Evolutionary conservation across 495 filamentous ascomycete species (phyloP).

Genomic region (Aspergillus egyptiacus): DNA sequence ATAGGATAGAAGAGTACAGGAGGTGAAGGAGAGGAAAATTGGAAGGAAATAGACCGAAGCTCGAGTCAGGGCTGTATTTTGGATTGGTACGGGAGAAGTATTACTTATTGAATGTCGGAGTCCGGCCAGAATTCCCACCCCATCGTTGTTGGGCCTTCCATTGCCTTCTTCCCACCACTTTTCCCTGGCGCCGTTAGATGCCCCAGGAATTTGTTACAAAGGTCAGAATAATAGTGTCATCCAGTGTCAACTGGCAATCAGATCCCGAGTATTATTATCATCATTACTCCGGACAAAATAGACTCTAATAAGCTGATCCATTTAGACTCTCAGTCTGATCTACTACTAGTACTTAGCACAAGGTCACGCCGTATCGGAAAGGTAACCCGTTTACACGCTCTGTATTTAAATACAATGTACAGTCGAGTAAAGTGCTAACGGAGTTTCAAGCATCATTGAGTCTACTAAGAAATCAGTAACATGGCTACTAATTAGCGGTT

Average conservation of each 20-base stretch:
- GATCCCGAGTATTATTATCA: not conserved
- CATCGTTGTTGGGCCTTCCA: constrained; percentile 18
- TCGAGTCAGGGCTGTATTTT: not conserved
- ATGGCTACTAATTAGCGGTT: too few species aligned
- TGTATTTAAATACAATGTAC: too few species aligned
- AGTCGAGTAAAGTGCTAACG: too few species aligned
- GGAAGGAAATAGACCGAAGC: constrained; percentile 7
- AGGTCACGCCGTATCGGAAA: too few species aligned
- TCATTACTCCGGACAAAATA: constrained; percentile 1
- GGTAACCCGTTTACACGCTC: too few species aligned
- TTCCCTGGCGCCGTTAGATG: constrained; percentile 1
- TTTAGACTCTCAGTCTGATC: too few species aligned
- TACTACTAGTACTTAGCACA: too few species aligned
- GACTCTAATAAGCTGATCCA: not conserved
- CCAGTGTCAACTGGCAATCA: not conserved
- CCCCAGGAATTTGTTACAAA: not conserved
- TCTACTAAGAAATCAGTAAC: too few species aligned
- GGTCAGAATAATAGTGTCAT: too few species aligned
- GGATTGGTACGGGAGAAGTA: not conserved
- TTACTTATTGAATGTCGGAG: constrained; percentile 9
- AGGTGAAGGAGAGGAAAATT: constrained; percentile 6
- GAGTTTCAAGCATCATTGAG: too few species aligned
- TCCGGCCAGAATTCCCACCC: constrained; percentile 13
- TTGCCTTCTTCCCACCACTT: constrained; percentile 18
- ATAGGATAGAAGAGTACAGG: constrained; percentile 3